Base-by-base conservation (phyloP, 73 alveolate genomes). In the Paramecium pentaurelia region DNA sequence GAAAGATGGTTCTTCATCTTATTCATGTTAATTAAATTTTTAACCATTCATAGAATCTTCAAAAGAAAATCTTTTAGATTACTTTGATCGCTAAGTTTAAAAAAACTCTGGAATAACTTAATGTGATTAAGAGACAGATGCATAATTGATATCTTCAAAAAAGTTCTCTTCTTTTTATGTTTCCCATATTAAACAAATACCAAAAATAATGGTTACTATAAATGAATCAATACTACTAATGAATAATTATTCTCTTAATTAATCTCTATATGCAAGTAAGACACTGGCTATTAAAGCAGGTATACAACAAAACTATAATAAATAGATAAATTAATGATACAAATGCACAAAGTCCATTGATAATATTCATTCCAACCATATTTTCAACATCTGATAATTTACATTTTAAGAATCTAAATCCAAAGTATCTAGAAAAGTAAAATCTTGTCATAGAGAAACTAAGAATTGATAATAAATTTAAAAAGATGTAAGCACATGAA, bases 171-270 rank as follows among this genome's bases (percentile, higher is more conserved):
- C 86, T 36, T 71, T 71, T 71, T 71, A 34, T 1, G 86, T 36
- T 20, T 71, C 86, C 86, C 86, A 71, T 71, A 71, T 34, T 18
- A 71, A 71, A 30, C 32, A 71, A 4, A 71, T 71, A 3, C 32
- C 58, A 14, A 32, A 71, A 0, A 71, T 30, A 3, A 71, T 36
- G 1, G 86, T 71, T 3, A 71, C 58, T 32, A 71, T 71, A n/a
- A 71, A 71, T 12, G 86, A 28, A 71, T 71, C 86, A 36, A 73
- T 32, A 38, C 60, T 37, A 10, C 87, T 73, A 40, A 73, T 37
- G 36, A 73, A 73, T 73, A 73, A 20, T 37, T 73, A 73, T n/a
- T 73, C 60, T 73, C 87, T 73, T 73, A 37, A 34, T 73, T 73
- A 22, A 40, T 73, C 87, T 37, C 36, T 20, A 18, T 73, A 73